Percentiles rank a stretch among this genome's conserved stretches.
phyloP scores from a whole-genome alignment of 2,329 filamentous ascomycete species.

The Aureobasidium sp. region DNA sequence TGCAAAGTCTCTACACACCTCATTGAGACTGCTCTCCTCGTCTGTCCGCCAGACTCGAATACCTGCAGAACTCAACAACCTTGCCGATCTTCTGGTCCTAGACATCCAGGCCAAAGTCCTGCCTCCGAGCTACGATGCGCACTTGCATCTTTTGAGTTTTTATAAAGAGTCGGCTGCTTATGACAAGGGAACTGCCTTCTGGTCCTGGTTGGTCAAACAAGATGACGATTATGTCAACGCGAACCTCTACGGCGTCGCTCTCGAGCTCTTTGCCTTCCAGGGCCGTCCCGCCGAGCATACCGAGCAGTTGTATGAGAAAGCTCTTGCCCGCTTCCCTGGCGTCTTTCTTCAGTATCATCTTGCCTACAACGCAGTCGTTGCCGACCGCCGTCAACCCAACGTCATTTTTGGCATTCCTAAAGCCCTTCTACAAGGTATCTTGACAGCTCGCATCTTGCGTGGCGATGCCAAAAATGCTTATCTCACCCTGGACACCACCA shows the following conservation, averaged over 20 bases:
- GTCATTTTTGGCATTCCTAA: conserved; percentile 32
- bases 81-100: conserved; percentile 32
- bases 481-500: conserved; percentile 40
- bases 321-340: conserved; percentile 40
- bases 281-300: conserved; percentile 33
- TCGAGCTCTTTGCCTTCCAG: conserved; percentile 40
- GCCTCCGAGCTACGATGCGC: conserved; percentile 30
- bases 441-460: conserved; percentile 37
- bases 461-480: conserved; percentile 43
- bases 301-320: conserved; percentile 38
- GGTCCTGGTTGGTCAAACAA: conserved; percentile 40
- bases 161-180: conserved; percentile 39
- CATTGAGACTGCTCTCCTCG: conserved; percentile 20
- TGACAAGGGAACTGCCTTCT: conserved; percentile 34
- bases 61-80: conserved; percentile 16
- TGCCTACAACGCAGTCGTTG: conserved; percentile 38
- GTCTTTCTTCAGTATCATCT: conserved; percentile 41
- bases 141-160: conserved; percentile 40
- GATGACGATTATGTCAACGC: conserved; percentile 33
- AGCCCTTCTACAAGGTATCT: conserved; percentile 40
- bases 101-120: conserved; percentile 32
- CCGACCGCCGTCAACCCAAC: conserved; percentile 31
- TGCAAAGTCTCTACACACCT: conserved; percentile 30
- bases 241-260: conserved; percentile 40
- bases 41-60: background rate